These are phyloP conservation scores for Lineolata rhizophorae DNA, from an alignment of 495 filamentous ascomycete genomes.

Conservation along the genomic window DNA sequence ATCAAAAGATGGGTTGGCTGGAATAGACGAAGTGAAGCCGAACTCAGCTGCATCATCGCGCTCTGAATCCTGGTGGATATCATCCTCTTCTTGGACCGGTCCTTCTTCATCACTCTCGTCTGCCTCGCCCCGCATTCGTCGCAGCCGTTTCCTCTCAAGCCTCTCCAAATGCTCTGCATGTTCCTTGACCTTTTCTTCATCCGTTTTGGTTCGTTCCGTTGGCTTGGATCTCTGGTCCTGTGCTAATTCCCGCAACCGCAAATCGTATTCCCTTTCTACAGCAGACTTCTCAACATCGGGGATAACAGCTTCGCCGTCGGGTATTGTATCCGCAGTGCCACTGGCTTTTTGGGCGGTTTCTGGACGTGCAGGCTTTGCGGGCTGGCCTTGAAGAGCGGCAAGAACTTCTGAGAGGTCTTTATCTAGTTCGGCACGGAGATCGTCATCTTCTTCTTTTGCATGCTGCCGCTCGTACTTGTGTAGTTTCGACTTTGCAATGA, in stretches of 20 bases:
- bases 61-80: too few relatives aligned
- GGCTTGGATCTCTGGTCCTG: slow-evolving; percentile 66
- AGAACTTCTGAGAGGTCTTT: slow-evolving; percentile 18
- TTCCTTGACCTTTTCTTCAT: slow-evolving; percentile 62
- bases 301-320: too few relatives aligned
- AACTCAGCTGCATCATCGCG: slow-evolving; percentile 36
- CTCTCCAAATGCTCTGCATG: slow-evolving; percentile 51
- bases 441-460: slow-evolving; percentile 82
- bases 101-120: slow-evolving; percentile 15
- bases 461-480: slow-evolving; percentile 86
- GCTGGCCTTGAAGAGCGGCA: slow-evolving; percentile 2
- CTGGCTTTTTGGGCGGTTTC: slow-evolving; percentile 1
- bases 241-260: slow-evolving; percentile 55
- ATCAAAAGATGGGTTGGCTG: slow-evolving; percentile 8
- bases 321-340: too few relatives aligned
- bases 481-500: slow-evolving; percentile 91
- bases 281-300: too few relatives aligned
- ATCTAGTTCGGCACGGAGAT: slow-evolving; percentile 59
- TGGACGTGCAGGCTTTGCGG: slow-evolving; percentile 21
- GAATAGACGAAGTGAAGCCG: slow-evolving; percentile 23
- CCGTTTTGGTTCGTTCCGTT: slow-evolving; percentile 72
- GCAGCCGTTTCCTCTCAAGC: slow-evolving; percentile 54
- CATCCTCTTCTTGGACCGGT: slow-evolving; percentile 9
- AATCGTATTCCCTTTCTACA: slow-evolving; percentile 66
- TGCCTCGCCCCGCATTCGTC: slow-evolving; percentile 46